A percentile compares a stretch with the other conserved stretches of the same genome.
phyloP scores from a whole-genome alignment of 768 basidiomycete genomes.

The Calocybe indica region DNA sequence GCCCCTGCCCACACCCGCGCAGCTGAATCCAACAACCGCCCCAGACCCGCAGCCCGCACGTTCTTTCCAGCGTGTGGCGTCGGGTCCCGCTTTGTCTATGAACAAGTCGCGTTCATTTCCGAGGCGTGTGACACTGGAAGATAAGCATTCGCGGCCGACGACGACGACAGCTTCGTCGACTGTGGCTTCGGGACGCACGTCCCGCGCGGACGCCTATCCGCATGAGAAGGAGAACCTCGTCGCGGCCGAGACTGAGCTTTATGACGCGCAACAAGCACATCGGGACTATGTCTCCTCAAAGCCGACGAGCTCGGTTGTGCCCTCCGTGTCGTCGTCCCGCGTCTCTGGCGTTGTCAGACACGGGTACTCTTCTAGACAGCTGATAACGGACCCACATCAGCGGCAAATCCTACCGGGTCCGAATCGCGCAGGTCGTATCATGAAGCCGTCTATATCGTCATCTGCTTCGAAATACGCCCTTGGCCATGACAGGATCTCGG shows the following conservation, averaged over 20 bases:
- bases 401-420: conserved; percentile 40
- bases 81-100: conserved; percentile 44
- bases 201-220: conserved; percentile 23
- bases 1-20: conserved; percentile 32
- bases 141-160: conserved; percentile 7
- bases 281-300: conserved; percentile 3
- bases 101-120: conserved; percentile 28
- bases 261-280: conserved; percentile 21
- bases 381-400: conserved; percentile 16
- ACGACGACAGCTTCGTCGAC: conserved; percentile 4
- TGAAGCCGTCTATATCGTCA: conserved; percentile 22
- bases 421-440: conserved; percentile 42
- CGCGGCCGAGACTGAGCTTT: conserved; percentile 30
- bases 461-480: not conserved
- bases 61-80: conserved; percentile 62
- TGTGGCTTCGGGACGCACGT: conserved; percentile 8
- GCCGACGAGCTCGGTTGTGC: conserved; percentile 3
- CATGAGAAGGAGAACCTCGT: conserved; percentile 47
- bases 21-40: conserved; percentile 16
- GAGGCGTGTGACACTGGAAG: conserved; percentile 39
- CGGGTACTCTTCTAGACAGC: conserved; percentile 20
- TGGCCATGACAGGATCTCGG: conserved; percentile 45
- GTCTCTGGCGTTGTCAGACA: too few species aligned
- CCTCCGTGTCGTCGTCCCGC: conserved; percentile 3
- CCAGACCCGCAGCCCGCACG: conserved; percentile 31